Conservation (phyloP, 495 filamentous ascomycete genomes). For the Podospora appendiculata region DNA sequence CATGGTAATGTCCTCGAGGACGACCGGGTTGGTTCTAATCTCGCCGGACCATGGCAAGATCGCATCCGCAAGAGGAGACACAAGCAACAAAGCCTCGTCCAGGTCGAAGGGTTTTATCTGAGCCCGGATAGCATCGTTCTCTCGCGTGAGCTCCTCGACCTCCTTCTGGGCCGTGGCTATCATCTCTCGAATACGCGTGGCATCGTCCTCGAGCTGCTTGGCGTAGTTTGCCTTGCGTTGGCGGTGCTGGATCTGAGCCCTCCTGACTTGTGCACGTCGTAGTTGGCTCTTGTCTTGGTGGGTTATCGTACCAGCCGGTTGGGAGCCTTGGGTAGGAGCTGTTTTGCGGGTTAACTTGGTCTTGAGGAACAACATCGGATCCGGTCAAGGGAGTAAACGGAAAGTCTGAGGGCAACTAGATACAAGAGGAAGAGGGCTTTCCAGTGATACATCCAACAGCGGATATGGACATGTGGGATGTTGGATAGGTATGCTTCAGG, state of each 20-base stretch:
- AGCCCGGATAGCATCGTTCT: conserved; percentile 26
- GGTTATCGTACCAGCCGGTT: not conserved
- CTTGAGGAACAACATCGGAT: not conserved
- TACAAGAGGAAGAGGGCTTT: no score
- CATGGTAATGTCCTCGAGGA: conserved; percentile 5
- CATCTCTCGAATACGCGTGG: conserved; percentile 33
- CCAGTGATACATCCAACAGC: no score
- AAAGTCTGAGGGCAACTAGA: no score
- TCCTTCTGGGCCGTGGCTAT: conserved; percentile 30
- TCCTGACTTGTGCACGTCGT: conserved; percentile 40
- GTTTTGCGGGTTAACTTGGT: not conserved
- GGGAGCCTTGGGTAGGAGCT: not conserved
- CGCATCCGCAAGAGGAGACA: not conserved
- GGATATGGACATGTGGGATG: no score
- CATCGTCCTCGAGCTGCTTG: conserved; percentile 41
- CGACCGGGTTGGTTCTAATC: not conserved
- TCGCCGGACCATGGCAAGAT: not conserved
- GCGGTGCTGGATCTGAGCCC: conserved; percentile 44
- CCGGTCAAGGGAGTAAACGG: no score
- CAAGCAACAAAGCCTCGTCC: not conserved
- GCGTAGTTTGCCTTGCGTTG: conserved; percentile 46
- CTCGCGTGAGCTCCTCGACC: conserved; percentile 17
- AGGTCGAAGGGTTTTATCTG: not conserved
- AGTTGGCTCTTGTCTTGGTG: conserved; percentile 18
- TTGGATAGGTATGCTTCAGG: no score